Conservation (phyloP, 1,139 yeast genomes). For the Yamadazyma diddensiae region DNA sequence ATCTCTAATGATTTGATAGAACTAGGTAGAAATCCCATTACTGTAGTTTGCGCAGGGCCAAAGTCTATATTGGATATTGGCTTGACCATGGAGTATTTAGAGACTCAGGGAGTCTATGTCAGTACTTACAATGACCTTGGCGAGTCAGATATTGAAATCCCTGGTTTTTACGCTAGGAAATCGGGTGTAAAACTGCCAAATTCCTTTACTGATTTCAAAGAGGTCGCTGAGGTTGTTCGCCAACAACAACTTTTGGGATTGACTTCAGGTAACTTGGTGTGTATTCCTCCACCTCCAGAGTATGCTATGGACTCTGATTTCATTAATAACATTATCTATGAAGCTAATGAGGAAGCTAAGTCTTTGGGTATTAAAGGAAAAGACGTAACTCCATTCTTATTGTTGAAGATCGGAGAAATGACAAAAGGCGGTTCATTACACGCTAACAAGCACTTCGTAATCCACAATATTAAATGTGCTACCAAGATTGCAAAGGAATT, state of each 20-base stretch:
- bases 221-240: conserved; percentile 63
- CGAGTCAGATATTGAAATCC: conserved; percentile 41
- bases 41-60: conserved; percentile 91
- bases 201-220: conserved; percentile 46
- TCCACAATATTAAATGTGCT: conserved; percentile 71
- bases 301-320: conserved; percentile 54
- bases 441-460: conserved; percentile 72
- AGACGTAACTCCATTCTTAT: conserved; percentile 73
- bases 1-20: conserved; percentile 87
- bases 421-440: conserved; percentile 70
- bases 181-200: conserved; percentile 75
- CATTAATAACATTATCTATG: conserved; percentile 54
- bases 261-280: conserved; percentile 68
- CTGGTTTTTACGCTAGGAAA: conserved; percentile 80
- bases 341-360: conserved; percentile 61
- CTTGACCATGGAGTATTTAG: conserved; percentile 80
- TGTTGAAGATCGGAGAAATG: conserved; percentile 58
- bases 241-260: conserved; percentile 51
- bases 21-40: conserved; percentile 75
- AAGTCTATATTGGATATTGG: conserved; percentile 80
- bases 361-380: conserved; percentile 60
- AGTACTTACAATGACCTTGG: conserved; percentile 43
- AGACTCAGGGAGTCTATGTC: conserved; percentile 78
- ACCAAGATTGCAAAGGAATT: conserved; percentile 63
- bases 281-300: conserved; percentile 76